Conservation (phyloP, 2,329 filamentous ascomycete genomes). For the Aspergillus neoniger region DNA sequence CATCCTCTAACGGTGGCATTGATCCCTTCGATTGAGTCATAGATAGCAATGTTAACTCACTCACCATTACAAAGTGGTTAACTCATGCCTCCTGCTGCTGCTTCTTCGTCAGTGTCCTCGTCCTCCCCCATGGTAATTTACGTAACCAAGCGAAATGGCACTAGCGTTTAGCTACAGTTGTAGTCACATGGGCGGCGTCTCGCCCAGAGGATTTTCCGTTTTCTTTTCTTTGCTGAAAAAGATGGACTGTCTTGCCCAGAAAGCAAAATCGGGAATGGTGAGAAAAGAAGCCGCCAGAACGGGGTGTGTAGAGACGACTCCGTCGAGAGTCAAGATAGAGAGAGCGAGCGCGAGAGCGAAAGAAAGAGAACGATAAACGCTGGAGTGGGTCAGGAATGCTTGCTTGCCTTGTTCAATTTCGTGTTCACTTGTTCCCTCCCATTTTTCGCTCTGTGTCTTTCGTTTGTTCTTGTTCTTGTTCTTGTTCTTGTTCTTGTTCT, state of each 20-base stretch:
- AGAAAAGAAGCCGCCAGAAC: not conserved
- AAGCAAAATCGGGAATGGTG: not conserved
- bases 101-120: not conserved
- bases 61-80: too few species aligned
- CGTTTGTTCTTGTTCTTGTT: not conserved
- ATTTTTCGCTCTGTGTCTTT: not conserved
- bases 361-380: not conserved
- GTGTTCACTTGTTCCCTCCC: not conserved
- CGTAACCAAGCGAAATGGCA: constrained; percentile 1
- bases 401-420: not conserved
- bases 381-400: not conserved
- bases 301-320: not conserved
- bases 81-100: too few species aligned
- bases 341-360: too few species aligned
- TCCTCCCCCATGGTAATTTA: constrained; percentile 1
- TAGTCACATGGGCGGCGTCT: constrained; percentile 1
- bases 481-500: not conserved
- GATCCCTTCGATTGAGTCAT: constrained; percentile 1
- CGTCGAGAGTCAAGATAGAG: not conserved
- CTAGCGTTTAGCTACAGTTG: not conserved
- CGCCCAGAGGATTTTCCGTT: not conserved
- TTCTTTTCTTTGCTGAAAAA: not conserved
- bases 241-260: not conserved
- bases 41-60: not conserved
- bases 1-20: constrained; percentile 1